Conservation (phyloP, 495 filamentous ascomycete species). For the Tirmania nivea region DNA sequence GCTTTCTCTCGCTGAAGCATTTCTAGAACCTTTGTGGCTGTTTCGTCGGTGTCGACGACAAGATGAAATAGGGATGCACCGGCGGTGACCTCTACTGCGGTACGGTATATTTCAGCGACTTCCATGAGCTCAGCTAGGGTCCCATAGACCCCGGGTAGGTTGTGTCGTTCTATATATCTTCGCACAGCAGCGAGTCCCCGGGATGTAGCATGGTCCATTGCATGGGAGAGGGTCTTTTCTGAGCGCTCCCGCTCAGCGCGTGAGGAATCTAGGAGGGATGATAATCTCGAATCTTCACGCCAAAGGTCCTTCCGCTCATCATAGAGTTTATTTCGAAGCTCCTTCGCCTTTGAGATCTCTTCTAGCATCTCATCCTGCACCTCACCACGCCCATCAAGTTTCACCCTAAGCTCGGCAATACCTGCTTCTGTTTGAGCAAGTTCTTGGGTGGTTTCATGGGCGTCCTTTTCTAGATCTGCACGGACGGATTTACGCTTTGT, state of each 20-base stretch:
- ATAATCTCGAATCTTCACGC: constrained; percentile 72
- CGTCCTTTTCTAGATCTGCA: constrained; percentile 66
- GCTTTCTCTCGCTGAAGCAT: constrained; percentile 54
- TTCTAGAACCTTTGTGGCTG: constrained; percentile 59
- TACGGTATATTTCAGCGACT: constrained; percentile 64
- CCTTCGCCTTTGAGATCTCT: constrained; percentile 56
- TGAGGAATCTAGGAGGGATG: constrained; percentile 52
- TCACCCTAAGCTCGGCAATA: constrained; percentile 43
- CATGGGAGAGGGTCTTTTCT: constrained; percentile 52
- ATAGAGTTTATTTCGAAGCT: constrained; percentile 52
- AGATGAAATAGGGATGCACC: constrained; percentile 90
- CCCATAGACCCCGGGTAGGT: constrained; percentile 75
- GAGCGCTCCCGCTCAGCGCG: constrained; percentile 50
- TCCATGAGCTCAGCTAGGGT: constrained; percentile 78
- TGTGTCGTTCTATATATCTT: constrained; percentile 49
- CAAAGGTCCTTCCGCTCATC: constrained; percentile 84
- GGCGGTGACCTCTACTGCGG: constrained; percentile 79
- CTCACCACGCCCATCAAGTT: constrained; percentile 57
- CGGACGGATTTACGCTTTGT: constrained; percentile 61
- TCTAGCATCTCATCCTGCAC: constrained; percentile 47
- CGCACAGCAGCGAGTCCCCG: constrained; percentile 65
- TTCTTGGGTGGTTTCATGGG: constrained; percentile 46
- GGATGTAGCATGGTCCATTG: constrained; percentile 75
- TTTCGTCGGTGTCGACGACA: constrained; percentile 81
- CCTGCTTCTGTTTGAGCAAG: constrained; percentile 48